A percentile compares a stretch with the other conserved stretches of the same genome.
phyloP scores from a whole-genome alignment of 225 moss, liverwort and hornwort genomes.

The Marchantia paleacea region DNA sequence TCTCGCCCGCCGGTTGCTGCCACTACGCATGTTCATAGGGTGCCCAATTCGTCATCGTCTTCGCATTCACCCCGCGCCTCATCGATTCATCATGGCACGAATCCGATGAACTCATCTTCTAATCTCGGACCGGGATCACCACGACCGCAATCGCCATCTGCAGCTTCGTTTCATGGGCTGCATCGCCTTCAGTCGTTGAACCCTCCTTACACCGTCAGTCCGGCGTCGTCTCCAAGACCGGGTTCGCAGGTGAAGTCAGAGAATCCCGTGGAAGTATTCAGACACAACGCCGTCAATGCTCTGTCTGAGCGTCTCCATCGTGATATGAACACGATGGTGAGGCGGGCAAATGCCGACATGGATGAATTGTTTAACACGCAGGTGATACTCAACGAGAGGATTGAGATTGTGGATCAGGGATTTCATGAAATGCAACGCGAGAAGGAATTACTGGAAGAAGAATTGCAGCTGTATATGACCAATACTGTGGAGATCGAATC shows the following conservation, averaged over 20 bases:
- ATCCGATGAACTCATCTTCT: slow-evolving; percentile 64
- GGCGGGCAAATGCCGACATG: slow-evolving; percentile 61
- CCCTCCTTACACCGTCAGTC: slow-evolving; percentile 39
- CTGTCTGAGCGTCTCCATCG: slow-evolving; percentile 55
- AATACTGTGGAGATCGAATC: slow-evolving; percentile 71
- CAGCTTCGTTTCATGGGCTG: slow-evolving; percentile 52
- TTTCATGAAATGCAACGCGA: slow-evolving; percentile 67
- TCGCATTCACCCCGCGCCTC: slow-evolving; percentile 29
- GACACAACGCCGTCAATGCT: slow-evolving; percentile 46
- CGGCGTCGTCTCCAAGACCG: slow-evolving; percentile 13
- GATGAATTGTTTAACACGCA: slow-evolving; percentile 74
- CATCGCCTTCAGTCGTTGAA: slow-evolving; percentile 37
- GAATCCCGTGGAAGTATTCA: slow-evolving; percentile 69
- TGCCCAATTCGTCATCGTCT: slow-evolving; percentile 39
- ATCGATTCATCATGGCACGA: slow-evolving; percentile 65
- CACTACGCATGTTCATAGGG: slow-evolving; percentile 20
- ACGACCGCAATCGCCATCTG: slow-evolving; percentile 31
- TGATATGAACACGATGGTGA: slow-evolving; percentile 55
- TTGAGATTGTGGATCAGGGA: slow-evolving; percentile 61
- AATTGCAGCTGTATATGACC: slow-evolving; percentile 68
- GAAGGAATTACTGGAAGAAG: slow-evolving; percentile 74
- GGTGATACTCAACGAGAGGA: slow-evolving; percentile 63
- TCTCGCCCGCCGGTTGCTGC: slow-evolving; percentile 47
- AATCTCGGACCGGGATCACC: slow-evolving; percentile 26
- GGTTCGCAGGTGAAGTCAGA: slow-evolving; percentile 40